A percentile compares a stretch with the other conserved stretches of the same genome.
phyloP scores from a whole-genome alignment of 257 asterid genomes.

The Solanum dulcamara region DNA sequence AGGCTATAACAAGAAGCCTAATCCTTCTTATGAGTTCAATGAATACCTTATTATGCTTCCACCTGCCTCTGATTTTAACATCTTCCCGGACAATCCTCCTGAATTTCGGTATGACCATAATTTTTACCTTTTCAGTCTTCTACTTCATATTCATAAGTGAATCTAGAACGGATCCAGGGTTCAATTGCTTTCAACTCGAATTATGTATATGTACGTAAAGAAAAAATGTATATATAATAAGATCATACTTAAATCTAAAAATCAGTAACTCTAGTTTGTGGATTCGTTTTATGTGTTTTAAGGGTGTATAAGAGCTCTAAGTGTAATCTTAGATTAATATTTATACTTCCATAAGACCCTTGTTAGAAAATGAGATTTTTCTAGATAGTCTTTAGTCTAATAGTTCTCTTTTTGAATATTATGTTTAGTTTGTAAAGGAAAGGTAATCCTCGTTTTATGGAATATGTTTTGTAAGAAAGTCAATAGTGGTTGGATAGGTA shows the following conservation, averaged over 20 bases:
- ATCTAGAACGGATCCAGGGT: not conserved
- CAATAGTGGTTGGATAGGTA: too few relatives aligned
- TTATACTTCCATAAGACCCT: not conserved
- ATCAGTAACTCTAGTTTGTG: not conserved
- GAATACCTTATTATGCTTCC: conserved; percentile 39
- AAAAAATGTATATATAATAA: not conserved
- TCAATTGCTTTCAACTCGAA: not conserved
- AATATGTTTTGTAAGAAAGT: too few relatives aligned
- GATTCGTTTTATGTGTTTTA: not conserved
- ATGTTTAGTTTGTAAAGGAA: too few relatives aligned
- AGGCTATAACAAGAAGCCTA: conserved; percentile 42
- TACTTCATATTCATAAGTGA: not conserved
- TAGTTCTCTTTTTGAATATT: too few relatives aligned
- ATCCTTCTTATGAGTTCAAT: conserved; percentile 24
- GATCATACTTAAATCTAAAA: not conserved
- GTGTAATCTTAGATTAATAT: not conserved
- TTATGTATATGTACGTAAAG: not conserved
- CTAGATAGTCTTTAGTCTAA: too few relatives aligned
- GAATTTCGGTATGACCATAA: conserved; percentile 1
- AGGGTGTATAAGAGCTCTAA: not conserved
- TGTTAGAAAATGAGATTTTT: too few relatives aligned
- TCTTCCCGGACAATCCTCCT: conserved; percentile 19
- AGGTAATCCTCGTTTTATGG: too few relatives aligned
- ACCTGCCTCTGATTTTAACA: conserved; percentile 15
- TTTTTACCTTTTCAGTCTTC: not conserved